Conservation (phyloP, 495 filamentous ascomycete genomes). For the Bryoglossum gracile region DNA sequence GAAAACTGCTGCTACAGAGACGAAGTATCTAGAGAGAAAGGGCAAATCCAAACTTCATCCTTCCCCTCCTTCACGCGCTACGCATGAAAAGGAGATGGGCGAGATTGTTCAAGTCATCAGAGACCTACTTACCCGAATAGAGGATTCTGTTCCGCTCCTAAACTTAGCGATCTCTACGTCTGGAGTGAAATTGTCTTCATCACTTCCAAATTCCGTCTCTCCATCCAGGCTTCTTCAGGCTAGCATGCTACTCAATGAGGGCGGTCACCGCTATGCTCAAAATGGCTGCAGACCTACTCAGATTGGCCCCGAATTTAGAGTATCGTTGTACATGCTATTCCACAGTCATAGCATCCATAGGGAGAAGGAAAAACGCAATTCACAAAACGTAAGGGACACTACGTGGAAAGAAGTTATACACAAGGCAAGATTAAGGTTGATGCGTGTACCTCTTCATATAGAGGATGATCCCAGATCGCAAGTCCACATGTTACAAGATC, state of each 20-base stretch:
- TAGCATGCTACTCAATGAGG: conserved; percentile 83
- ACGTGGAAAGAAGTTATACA: conserved; percentile 98
- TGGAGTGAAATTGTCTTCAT: conserved; percentile 75
- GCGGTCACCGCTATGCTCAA: conserved; percentile 75
- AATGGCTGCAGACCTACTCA: conserved; percentile 60
- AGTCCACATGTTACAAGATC: not conserved
- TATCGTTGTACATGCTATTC: conserved; percentile 97
- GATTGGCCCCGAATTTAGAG: conserved; percentile 77
- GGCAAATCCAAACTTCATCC: conserved; percentile 42
- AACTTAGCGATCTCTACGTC: conserved; percentile 95
- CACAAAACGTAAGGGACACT: conserved; percentile 43
- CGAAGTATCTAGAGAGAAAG: too few species aligned
- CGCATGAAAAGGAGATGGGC: conserved; percentile 25
- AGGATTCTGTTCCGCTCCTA: conserved; percentile 89
- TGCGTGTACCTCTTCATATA: conserved; percentile 17
- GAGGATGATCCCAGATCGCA: not conserved
- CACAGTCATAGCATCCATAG: conserved; percentile 59
- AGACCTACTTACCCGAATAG: conserved; percentile 67
- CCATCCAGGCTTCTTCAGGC: conserved; percentile 89
- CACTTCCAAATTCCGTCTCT: conserved; percentile 74
- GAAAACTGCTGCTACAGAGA: too few species aligned
- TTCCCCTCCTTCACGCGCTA: conserved; percentile 27
- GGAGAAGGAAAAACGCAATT: conserved; percentile 45
- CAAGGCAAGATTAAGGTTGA: conserved; percentile 78
- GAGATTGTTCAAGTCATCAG: conserved; percentile 68